Conservation (phyloP, 768 basidiomycete species). For the Suillus spraguei region DNA sequence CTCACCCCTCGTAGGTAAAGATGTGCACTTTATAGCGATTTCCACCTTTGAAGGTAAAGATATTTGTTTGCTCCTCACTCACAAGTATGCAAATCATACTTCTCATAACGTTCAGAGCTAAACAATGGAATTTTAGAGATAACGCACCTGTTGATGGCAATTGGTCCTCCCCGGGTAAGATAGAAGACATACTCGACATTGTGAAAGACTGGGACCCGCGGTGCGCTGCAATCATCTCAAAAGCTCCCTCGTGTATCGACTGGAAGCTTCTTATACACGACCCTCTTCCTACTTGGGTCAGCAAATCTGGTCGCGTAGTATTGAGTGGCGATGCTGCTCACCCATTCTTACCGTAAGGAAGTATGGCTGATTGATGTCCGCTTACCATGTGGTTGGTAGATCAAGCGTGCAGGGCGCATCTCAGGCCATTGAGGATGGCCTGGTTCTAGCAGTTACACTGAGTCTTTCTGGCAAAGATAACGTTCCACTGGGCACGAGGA, state of each 20-base stretch:
- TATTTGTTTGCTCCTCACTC: conserved; percentile 27
- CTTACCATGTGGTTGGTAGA: conserved; percentile 11
- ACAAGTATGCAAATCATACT: conserved; percentile 15
- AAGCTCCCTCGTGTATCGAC: conserved; percentile 34
- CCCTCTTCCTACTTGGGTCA: conserved; percentile 41
- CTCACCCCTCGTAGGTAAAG: conserved; percentile 12
- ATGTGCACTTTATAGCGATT: conserved; percentile 23
- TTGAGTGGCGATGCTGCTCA: conserved; percentile 35
- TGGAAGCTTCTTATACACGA: conserved; percentile 43
- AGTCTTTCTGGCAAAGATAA: conserved; percentile 11
- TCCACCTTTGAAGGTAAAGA: conserved; percentile 20
- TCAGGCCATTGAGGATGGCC: conserved; percentile 44
- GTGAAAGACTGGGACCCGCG: conserved; percentile 30
- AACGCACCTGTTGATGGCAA: conserved; percentile 22
- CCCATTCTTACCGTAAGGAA: conserved; percentile 30
- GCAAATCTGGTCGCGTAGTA: conserved; percentile 21
- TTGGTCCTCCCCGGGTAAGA: conserved; percentile 24
- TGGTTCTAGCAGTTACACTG: conserved; percentile 35
- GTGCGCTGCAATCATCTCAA: conserved; percentile 24
- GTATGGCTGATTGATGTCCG: neutral
- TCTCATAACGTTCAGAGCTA: neutral
- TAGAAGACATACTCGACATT: conserved; percentile 24
- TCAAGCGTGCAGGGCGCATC: conserved; percentile 38
- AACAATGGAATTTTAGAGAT: conserved; percentile 16
- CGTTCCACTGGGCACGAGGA: conserved; percentile 12